phyloP scores from a whole-genome alignment of 2,329 filamentous ascomycete species.

The Aspergillus nomiae region DNA sequence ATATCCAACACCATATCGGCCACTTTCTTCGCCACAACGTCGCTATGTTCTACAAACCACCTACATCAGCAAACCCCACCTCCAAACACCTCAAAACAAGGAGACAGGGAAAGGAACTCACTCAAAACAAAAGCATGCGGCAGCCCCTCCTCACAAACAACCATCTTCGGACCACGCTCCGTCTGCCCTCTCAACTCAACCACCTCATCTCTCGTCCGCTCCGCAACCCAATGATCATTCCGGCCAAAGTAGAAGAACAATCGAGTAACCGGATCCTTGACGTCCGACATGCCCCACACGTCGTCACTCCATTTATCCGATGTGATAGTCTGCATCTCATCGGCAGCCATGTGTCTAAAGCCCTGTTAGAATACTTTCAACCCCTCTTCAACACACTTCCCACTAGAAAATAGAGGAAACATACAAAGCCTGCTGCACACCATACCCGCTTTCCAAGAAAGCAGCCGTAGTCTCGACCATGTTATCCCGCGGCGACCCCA shows the following conservation, averaged over 20 bases:
- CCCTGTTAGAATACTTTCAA: neutral
- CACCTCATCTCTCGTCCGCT: slow-evolving; percentile 58
- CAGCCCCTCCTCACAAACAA: slow-evolving; percentile 57
- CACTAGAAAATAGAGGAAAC: slow-evolving; percentile 16
- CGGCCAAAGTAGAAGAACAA: slow-evolving; percentile 62
- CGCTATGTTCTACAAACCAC: slow-evolving; percentile 37
- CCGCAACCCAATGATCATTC: slow-evolving; percentile 64
- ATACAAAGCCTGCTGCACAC: slow-evolving; percentile 58
- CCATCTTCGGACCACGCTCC: slow-evolving; percentile 51
- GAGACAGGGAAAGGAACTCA: slow-evolving; percentile 32
- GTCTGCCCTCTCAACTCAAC: slow-evolving; percentile 46
- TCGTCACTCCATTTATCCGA: slow-evolving; percentile 60
- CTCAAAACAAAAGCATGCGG: slow-evolving; percentile 63
- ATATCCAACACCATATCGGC: slow-evolving; percentile 51
- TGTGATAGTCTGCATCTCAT: slow-evolving; percentile 61
- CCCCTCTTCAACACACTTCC: neutral
- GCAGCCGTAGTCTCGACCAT: slow-evolving; percentile 52
- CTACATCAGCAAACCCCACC: slow-evolving; percentile 10
- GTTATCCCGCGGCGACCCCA: slow-evolving; percentile 40
- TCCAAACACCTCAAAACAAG: neutral
- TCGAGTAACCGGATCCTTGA: slow-evolving; percentile 41
- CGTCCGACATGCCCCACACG: slow-evolving; percentile 56
- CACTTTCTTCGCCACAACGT: slow-evolving; percentile 55
- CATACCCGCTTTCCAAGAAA: slow-evolving; percentile 52
- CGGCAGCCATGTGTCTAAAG: slow-evolving; percentile 55